Percentiles rank a stretch among this genome's conserved stretches.
Conservation (phyloP, 345 rosid species). For the Eucalyptus viminalis region DNA sequence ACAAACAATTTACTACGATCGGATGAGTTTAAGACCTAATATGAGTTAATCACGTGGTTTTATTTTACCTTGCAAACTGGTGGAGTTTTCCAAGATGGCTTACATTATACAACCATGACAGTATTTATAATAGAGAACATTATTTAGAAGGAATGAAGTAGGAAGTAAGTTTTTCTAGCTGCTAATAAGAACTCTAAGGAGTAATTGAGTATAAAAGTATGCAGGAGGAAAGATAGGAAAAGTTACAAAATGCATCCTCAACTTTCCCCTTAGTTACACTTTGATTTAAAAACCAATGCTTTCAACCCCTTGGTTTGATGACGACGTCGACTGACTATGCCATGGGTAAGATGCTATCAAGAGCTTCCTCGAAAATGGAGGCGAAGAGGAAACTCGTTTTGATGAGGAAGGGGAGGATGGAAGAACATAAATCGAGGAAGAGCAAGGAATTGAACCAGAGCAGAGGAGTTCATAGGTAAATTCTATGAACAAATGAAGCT, state of each 20-base stretch:
- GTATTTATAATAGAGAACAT: neutral
- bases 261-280: too few relatives aligned
- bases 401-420: neutral
- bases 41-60: neutral
- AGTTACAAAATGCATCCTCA: too few relatives aligned
- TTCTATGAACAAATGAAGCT: conserved; percentile 68
- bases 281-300: too few relatives aligned
- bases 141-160: neutral
- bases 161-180: neutral
- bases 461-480: conserved; percentile 73
- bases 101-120: neutral
- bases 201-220: too few relatives aligned
- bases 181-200: neutral
- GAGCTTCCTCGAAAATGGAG: conserved; percentile 2
- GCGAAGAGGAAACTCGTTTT: neutral
- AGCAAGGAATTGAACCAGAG: conserved; percentile 50
- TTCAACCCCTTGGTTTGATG: conserved; percentile 3
- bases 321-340: neutral
- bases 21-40: neutral
- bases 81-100: neutral
- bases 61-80: neutral
- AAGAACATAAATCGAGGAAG: conserved; percentile 7
- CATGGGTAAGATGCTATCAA: neutral
- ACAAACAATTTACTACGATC: neutral
- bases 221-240: too few relatives aligned